Conservation (phyloP, 2,329 filamentous ascomycete genomes). For the Fonsecaea multimorphosa region DNA sequence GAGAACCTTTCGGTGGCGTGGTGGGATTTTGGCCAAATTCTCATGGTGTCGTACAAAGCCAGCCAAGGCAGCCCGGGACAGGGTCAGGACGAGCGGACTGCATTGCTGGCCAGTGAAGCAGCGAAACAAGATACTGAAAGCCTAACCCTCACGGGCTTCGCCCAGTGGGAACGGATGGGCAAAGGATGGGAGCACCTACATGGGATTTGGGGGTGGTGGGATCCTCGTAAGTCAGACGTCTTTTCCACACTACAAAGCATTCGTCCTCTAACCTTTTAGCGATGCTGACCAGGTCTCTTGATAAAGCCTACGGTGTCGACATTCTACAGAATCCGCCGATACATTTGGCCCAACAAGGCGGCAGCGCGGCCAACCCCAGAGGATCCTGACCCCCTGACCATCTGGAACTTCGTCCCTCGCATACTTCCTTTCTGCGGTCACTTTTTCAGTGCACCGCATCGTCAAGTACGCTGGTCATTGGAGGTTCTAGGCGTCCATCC, state of each 20-base stretch:
- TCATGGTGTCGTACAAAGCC: conserved; percentile 23
- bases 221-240: conserved; percentile 26
- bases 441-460: conserved; percentile 24
- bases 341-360: conserved; percentile 17
- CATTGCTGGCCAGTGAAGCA: not conserved
- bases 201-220: conserved; percentile 25
- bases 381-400: conserved; percentile 30
- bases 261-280: conserved; percentile 12
- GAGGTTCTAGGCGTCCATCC: conserved; percentile 28
- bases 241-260: not conserved
- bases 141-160: conserved; percentile 26
- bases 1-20: conserved; percentile 19
- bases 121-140: not conserved
- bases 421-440: conserved; percentile 17
- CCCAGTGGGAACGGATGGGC: conserved; percentile 26
- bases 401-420: conserved; percentile 23
- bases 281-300: conserved; percentile 22
- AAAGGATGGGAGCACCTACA: conserved; percentile 27
- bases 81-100: not conserved
- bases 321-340: conserved; percentile 13
- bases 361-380: conserved; percentile 43
- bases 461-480: conserved; percentile 29
- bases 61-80: not conserved
- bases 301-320: conserved; percentile 12
- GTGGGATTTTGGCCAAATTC: conserved; percentile 26